These are phyloP conservation scores for Parastagonospora nodorum DNA, from an alignment of 2,329 filamentous ascomycete species.

Conservation along the genomic window DNA sequence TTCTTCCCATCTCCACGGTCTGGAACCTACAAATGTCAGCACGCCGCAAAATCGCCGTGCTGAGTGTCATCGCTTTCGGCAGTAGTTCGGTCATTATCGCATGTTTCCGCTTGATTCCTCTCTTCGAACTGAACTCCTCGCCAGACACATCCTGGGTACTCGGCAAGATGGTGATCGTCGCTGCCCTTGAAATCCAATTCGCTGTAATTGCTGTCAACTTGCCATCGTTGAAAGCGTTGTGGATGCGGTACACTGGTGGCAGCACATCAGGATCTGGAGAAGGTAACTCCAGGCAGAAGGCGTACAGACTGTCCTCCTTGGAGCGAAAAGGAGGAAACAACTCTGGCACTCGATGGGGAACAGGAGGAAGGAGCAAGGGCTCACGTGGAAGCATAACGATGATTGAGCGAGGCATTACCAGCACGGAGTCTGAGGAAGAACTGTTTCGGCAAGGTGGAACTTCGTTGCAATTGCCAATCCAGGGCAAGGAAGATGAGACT, in stretches of 20 bases:
- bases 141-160: slow-evolving; percentile 35
- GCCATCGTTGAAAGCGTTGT: slow-evolving; percentile 40
- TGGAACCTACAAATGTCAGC: slow-evolving; percentile 22
- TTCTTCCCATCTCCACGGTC: slow-evolving; percentile 25
- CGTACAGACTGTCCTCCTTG: slow-evolving; percentile 10
- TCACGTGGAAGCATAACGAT: slow-evolving; percentile 16
- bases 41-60: slow-evolving; percentile 24
- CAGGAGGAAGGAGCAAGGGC: slow-evolving; percentile 5
- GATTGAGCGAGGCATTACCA: slow-evolving; percentile 9
- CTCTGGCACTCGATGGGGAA: neutral
- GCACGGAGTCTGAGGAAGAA: slow-evolving; percentile 22
- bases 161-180: slow-evolving; percentile 41
- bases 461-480: neutral
- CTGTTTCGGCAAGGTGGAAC: slow-evolving; percentile 11
- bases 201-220: slow-evolving; percentile 43
- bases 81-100: slow-evolving; percentile 30
- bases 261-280: slow-evolving; percentile 2
- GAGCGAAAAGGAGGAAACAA: slow-evolving; percentile 1
- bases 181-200: slow-evolving; percentile 38
- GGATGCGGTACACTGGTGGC: slow-evolving; percentile 16
- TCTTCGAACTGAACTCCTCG: slow-evolving; percentile 26
- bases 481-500: neutral
- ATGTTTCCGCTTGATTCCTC: slow-evolving; percentile 21
- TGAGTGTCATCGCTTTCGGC: slow-evolving; percentile 37
- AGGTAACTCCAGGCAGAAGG: slow-evolving; percentile 4